Evolutionary conservation across 2,329 filamentous ascomycete genomes (phyloP), one percentile per base, ranked within the genome.

Genomic region (Neonectria hederae): DNA sequence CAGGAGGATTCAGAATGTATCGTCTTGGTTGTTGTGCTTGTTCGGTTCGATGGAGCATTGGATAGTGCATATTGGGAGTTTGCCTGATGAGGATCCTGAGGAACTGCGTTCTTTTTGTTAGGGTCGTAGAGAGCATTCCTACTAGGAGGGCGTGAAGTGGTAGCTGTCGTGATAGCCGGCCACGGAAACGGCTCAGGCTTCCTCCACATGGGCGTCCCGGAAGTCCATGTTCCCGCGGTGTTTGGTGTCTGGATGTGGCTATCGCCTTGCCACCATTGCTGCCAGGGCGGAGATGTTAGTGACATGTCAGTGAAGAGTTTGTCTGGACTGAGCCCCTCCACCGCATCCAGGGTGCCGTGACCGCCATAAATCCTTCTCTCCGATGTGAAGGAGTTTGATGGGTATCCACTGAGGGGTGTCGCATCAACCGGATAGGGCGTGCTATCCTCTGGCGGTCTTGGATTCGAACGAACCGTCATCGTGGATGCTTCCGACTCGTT

Each of bases 361-460:
- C 69, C 72, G 1, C 62, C 70, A 40, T 69, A 72, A 3, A 75
- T 71, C 5, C 49, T 59, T 11, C 49, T 66, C 14, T 71, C 55
- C 0, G 59, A 42, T 19, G 58, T 54, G 5, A 59, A 62, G 26
- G 53, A 61, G 13, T 63, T 67, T n/a, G 45, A 51, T 4, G 69
- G 72, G 52, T 75, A 71, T 0, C 65, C 70, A 21, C 70, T 72
- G 5, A 69, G 55, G 3, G 67, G 66, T 3, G 49, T 26, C 9
- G 64, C 69, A 19, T 71, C 75, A 30, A 70, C 55, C 0, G 72
- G 75, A 59, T 76, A 74, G 6, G 76, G 75, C 0, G 75, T 77
- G 59, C 74, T 76, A 1, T 76, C 74, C 38, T 76, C 74, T 4
- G 75, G 75, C 0, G 72, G 70, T 8, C 74, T 64, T 4, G 69